A percentile compares a stretch with the other conserved stretches of the same genome.
phyloP scores from a whole-genome alignment of 306 rosid species.

The Acacia confusa region DNA sequence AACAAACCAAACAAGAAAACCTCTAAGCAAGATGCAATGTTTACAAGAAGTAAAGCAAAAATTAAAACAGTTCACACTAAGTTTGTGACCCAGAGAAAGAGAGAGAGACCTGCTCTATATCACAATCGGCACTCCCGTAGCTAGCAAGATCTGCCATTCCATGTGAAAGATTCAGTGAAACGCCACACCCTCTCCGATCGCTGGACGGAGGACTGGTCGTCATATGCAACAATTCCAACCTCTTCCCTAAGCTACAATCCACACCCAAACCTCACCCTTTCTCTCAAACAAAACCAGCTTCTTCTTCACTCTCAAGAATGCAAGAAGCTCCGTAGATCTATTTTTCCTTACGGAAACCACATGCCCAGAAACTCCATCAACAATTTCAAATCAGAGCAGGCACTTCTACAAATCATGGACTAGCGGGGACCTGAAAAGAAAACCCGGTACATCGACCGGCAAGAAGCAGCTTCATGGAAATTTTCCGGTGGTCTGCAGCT shows the following conservation, averaged over 20 bases:
- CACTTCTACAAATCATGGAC: conserved; percentile 35
- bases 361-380: conserved; percentile 44
- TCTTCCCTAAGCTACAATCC: conserved; percentile 71
- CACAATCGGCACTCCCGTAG: conserved; percentile 93
- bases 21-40: conserved; percentile 16
- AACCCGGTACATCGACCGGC: conserved; percentile 10
- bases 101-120: conserved; percentile 67
- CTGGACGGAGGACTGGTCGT: conserved; percentile 85
- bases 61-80: neutral
- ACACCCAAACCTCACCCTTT: conserved; percentile 40
- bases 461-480: conserved; percentile 14
- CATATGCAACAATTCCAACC: conserved; percentile 64
- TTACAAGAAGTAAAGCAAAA: neutral
- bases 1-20: neutral
- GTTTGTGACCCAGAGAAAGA: conserved; percentile 16
- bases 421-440: conserved; percentile 21
- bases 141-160: conserved; percentile 99
- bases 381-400: conserved; percentile 43
- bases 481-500: neutral
- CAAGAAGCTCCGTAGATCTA: conserved; percentile 52
- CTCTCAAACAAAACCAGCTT: conserved; percentile 26
- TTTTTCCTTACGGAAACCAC: conserved; percentile 30
- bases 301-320: conserved; percentile 31
- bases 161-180: conserved; percentile 69
- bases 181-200: conserved; percentile 92